These are phyloP conservation scores for Mycosphaerelloides madeirae DNA, from an alignment of 2,329 filamentous ascomycete species.

Conservation along the genomic window DNA sequence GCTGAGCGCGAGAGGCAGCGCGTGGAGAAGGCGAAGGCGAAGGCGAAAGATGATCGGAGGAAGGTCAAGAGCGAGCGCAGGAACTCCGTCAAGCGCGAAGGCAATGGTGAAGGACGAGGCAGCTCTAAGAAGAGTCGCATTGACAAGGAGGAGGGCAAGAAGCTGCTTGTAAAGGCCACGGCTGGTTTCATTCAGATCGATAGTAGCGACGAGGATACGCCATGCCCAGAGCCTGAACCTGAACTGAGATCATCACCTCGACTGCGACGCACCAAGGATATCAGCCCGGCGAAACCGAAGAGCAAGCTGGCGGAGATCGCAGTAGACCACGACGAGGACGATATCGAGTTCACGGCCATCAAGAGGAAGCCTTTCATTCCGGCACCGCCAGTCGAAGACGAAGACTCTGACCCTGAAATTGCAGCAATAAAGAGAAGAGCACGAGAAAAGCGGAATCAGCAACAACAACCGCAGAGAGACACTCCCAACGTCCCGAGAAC, in stretches of 20 bases:
- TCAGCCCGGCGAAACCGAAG: conserved; percentile 3
- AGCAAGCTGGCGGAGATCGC: conserved; percentile 9
- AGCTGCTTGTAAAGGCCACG: conserved; percentile 18
- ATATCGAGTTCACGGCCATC: conserved; percentile 8
- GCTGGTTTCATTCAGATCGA: conserved; percentile 8
- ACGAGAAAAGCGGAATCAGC: conserved; percentile 29
- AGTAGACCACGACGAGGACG: conserved; percentile 20
- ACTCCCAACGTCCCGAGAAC: conserved; percentile 7
- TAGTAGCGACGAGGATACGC: conserved; percentile 13
- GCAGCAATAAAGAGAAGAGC: conserved; percentile 40
- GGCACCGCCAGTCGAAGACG: conserved; percentile 26
- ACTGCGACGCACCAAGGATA: conserved; percentile 13
- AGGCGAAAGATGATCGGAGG: conserved; percentile 28
- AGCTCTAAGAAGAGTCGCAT: conserved; percentile 28
- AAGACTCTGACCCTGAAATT: conserved; percentile 39
- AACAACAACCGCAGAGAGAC: conserved; percentile 6
- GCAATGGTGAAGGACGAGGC: conserved; percentile 16
- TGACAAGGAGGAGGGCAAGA: conserved; percentile 22
- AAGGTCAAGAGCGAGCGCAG: conserved; percentile 30
- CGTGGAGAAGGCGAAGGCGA: conserved; percentile 32
- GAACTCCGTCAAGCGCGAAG: conserved; percentile 24
- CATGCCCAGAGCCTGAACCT: conserved; percentile 5
- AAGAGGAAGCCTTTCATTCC: conserved; percentile 1
- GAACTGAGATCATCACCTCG: conserved; percentile 12
- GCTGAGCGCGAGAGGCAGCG: conserved; percentile 27